Conservation (phyloP, 495 filamentous ascomycete species). For the Astrothelium subdiscretum region DNA sequence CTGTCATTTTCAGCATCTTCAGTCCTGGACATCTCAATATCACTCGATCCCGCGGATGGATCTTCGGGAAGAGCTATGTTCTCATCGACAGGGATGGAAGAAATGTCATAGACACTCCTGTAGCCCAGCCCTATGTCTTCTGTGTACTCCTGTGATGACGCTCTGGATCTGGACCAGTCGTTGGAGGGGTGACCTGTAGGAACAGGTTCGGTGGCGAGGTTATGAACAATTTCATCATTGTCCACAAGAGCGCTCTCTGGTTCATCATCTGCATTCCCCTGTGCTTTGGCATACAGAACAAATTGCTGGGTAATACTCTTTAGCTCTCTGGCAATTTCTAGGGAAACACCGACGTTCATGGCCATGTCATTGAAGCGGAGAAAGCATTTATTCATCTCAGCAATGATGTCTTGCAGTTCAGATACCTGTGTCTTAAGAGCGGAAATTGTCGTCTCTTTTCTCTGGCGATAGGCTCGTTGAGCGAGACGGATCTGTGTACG, state of each 20-base stretch:
- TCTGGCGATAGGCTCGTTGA: conserved; percentile 71
- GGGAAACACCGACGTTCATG: conserved; percentile 37
- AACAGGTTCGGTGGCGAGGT: not conserved
- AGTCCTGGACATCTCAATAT: not conserved
- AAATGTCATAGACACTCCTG: not conserved
- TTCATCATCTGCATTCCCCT: conserved; percentile 19
- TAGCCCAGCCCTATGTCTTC: not conserved
- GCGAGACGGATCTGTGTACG: conserved; percentile 81
- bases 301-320: conserved; percentile 37
- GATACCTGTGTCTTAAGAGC: conserved; percentile 56
- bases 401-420: conserved; percentile 52
- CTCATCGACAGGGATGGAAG: not conserved
- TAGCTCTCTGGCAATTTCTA: conserved; percentile 29
- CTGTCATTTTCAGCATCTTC: not conserved
- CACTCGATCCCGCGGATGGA: not conserved
- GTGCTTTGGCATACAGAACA: conserved; percentile 32
- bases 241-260: conserved; percentile 16
- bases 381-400: conserved; percentile 65
- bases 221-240: not conserved
- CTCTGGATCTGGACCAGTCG: not conserved
- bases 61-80: not conserved
- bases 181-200: not conserved
- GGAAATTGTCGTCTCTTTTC: conserved; percentile 73
- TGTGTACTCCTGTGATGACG: not conserved
- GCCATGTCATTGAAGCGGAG: conserved; percentile 53